phyloP scores from a whole-genome alignment of 306 rosid genomes.

The Arachis hypogaea region DNA sequence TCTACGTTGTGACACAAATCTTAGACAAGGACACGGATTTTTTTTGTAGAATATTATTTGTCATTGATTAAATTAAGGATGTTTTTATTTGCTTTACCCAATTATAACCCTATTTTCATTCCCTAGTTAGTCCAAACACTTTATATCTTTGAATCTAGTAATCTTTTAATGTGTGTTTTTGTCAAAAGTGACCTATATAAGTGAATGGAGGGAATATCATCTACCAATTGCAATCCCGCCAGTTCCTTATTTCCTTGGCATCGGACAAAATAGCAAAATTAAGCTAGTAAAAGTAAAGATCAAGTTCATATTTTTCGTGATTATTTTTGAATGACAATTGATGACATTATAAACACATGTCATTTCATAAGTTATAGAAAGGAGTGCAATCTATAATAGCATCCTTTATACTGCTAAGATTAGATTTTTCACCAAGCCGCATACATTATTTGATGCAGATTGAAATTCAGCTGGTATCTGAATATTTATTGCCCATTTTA shows the following conservation, averaged over 20 bases:
- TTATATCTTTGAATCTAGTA: no score
- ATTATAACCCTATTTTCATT: no score
- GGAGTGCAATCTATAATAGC: background rate
- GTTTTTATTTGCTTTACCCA: no score
- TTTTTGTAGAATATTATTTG: no score
- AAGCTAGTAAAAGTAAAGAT: background rate
- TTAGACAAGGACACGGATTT: no score
- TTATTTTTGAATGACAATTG: constrained; percentile 21
- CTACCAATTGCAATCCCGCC: background rate
- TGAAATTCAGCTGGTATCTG: constrained; percentile 26
- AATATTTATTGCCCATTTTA: constrained; percentile 6
- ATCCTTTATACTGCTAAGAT: constrained; percentile 1
- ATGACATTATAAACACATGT: background rate
- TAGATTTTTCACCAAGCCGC: constrained; percentile 14
- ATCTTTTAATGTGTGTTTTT: no score
- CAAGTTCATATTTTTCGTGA: constrained; percentile 11
- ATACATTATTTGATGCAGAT: constrained; percentile 14
- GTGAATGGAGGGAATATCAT: background rate
- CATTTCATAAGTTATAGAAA: constrained; percentile 10
- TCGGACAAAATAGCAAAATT: background rate
- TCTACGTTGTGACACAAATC: no score
- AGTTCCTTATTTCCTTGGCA: background rate
- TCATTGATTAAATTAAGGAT: no score
- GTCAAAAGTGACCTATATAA: no score
- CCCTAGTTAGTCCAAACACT: no score